These are phyloP conservation scores for Sporothrix luriei DNA, from an alignment of 2,329 filamentous ascomycete species.

Conservation along the genomic window DNA sequence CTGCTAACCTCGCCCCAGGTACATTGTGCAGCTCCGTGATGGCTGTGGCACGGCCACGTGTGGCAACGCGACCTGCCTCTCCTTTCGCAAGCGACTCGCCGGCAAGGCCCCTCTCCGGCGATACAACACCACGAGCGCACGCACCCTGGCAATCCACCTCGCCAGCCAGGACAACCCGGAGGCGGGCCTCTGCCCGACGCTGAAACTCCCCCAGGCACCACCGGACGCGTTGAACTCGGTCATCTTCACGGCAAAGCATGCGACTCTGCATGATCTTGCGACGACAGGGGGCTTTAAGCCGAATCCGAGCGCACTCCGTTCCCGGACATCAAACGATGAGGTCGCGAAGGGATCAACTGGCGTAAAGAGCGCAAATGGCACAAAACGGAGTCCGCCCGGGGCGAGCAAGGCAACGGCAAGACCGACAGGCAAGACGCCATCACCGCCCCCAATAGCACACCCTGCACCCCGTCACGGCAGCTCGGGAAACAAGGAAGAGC, in stretches of 20 bases:
- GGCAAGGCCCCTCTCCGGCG: constrained; percentile 70
- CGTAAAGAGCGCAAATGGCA: not conserved
- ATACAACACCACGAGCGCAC: constrained; percentile 79
- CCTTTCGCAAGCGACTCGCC: constrained; percentile 68
- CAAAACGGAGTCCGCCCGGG: not conserved
- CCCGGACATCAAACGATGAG: constrained; percentile 26
- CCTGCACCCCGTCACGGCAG: not conserved
- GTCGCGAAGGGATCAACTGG: too few relatives aligned
- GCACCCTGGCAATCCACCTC: constrained; percentile 77
- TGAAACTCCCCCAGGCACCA: constrained; percentile 49
- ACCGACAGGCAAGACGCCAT: not conserved
- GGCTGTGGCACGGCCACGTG: constrained; percentile 74
- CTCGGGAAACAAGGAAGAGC: not conserved
- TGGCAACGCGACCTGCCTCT: constrained; percentile 77
- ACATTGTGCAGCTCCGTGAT: constrained; percentile 77
- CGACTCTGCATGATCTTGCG: constrained; percentile 35
- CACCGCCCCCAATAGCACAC: not conserved
- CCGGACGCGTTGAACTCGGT: constrained; percentile 54
- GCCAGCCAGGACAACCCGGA: constrained; percentile 79
- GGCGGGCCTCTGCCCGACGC: constrained; percentile 63
- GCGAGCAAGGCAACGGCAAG: not conserved
- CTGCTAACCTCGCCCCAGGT: constrained; percentile 53
- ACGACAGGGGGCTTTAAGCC: constrained; percentile 31
- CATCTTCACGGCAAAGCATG: constrained; percentile 48
- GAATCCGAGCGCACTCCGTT: constrained; percentile 23